phyloP scores from a whole-genome alignment of 768 basidiomycete genomes.

The Tulasnella sp. region DNA sequence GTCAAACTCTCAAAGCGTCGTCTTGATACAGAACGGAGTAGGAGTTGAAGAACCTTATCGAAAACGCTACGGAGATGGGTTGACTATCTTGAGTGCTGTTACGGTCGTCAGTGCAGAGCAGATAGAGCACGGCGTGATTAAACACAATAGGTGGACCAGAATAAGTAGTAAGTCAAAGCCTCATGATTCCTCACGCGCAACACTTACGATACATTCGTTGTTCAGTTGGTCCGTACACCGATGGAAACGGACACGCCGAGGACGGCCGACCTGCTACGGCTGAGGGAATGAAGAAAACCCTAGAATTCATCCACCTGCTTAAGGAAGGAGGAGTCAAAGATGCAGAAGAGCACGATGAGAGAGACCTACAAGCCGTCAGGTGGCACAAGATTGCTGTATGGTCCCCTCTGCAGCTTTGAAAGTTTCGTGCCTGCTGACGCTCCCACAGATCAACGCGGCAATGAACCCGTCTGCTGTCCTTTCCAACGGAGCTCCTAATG shows the following conservation, averaged over 20 bases:
- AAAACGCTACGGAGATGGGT: slow-evolving; percentile 38
- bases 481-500: slow-evolving; percentile 41
- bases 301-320: slow-evolving; percentile 38
- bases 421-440: not conserved
- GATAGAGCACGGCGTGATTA: slow-evolving; percentile 39
- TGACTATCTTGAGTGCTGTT: slow-evolving; percentile 41
- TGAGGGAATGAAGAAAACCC: slow-evolving; percentile 7
- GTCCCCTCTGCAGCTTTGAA: not conserved
- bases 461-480: slow-evolving; percentile 44
- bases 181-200: not conserved
- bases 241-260: slow-evolving; percentile 25
- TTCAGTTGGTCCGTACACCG: slow-evolving; percentile 41
- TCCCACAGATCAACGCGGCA: slow-evolving; percentile 39
- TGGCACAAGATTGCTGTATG: slow-evolving; percentile 44
- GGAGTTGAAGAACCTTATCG: slow-evolving; percentile 43
- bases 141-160: slow-evolving; percentile 44
- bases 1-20: slow-evolving; percentile 36
- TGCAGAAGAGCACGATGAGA: slow-evolving; percentile 41
- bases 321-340: slow-evolving; percentile 42
- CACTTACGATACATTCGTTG: not conserved
- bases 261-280: slow-evolving; percentile 28
- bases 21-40: slow-evolving; percentile 44
- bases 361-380: slow-evolving; percentile 41
- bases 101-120: slow-evolving; percentile 43
- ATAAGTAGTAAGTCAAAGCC: slow-evolving; percentile 34